Evolutionary conservation across 2,329 filamentous ascomycete species (phyloP).

Genomic region (Alternaria burnsii): DNA sequence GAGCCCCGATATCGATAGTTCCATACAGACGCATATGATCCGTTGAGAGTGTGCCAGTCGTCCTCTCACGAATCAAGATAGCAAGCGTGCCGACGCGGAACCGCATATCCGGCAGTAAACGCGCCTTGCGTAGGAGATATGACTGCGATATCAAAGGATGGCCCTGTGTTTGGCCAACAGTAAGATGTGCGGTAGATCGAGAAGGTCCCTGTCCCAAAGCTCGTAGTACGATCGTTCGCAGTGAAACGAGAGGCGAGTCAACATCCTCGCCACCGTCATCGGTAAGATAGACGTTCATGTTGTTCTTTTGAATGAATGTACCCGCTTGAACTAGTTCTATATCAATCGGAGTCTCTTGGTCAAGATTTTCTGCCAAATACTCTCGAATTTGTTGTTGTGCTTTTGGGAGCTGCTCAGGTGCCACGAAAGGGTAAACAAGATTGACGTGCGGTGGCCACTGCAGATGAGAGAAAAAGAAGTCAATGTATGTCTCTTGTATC

Average conservation of each 20-base stretch:
- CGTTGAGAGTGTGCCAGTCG: conserved; percentile 32
- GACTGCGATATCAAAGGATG: conserved; percentile 56
- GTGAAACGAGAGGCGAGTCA: conserved; percentile 16
- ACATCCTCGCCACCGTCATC: conserved; percentile 14
- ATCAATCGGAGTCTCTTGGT: neutral
- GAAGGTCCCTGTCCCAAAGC: conserved; percentile 34
- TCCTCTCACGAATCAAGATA: conserved; percentile 62
- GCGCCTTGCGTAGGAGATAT: conserved; percentile 63
- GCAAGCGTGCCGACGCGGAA: conserved; percentile 62
- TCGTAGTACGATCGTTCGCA: conserved; percentile 32
- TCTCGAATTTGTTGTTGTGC: conserved; percentile 56
- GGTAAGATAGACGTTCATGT: conserved; percentile 55
- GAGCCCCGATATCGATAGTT: conserved; percentile 50
- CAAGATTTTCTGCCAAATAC: conserved; percentile 33
- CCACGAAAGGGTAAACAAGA: conserved; percentile 71
- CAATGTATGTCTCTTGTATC: neutral
- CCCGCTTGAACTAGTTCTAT: conserved; percentile 53
- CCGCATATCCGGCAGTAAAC: conserved; percentile 56
- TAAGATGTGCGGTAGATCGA: conserved; percentile 61
- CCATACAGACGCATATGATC: conserved; percentile 68
- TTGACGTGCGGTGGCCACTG: conserved; percentile 73
- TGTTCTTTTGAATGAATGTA: conserved; percentile 60
- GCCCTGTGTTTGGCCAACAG: conserved; percentile 66
- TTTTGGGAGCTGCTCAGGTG: conserved; percentile 55
- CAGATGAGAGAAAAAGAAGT: neutral